These are phyloP conservation scores for Liquidambar formosana DNA, from an alignment of 164 flowering plant genomes.

Conservation along the genomic window DNA sequence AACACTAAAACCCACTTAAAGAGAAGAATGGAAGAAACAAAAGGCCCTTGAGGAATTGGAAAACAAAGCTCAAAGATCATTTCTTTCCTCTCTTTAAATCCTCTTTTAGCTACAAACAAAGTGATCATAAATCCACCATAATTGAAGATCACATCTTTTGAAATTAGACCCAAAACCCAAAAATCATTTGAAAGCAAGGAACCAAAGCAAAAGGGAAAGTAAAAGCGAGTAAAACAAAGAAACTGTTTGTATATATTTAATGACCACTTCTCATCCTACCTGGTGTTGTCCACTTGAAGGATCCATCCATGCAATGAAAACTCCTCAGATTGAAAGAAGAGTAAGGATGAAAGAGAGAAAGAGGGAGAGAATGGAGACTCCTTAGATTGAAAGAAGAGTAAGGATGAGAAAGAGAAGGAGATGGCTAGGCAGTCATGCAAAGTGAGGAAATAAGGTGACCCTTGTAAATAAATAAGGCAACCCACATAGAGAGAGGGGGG, in stretches of 20 bases:
- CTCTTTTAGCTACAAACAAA: no score
- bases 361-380: conserved; percentile 6
- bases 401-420: conserved; percentile 9
- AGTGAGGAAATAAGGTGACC: conserved; percentile 21
- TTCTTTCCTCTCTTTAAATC: no score
- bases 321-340: not conserved
- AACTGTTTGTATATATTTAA: not conserved
- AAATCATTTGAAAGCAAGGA: no score
- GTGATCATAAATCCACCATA: not conserved
- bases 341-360: conserved; percentile 1
- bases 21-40: no score
- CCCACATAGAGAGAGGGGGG: not conserved
- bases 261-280: conserved; percentile 23
- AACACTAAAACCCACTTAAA: no score
- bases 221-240: not conserved
- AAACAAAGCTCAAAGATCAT: no score
- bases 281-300: conserved; percentile 44
- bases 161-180: no score
- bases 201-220: not conserved
- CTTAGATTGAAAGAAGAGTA: not conserved
- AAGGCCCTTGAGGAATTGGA: no score
- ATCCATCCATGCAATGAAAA: conserved; percentile 49
- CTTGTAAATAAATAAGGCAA: conserved; percentile 23
- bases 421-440: conserved; percentile 20
- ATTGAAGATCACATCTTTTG: not conserved